A percentile compares a stretch with the other conserved stretches of the same genome.
Evolutionary conservation across 2,329 filamentous ascomycete species (phyloP).

Genomic region (Verticillium zaregamsianum): DNA sequence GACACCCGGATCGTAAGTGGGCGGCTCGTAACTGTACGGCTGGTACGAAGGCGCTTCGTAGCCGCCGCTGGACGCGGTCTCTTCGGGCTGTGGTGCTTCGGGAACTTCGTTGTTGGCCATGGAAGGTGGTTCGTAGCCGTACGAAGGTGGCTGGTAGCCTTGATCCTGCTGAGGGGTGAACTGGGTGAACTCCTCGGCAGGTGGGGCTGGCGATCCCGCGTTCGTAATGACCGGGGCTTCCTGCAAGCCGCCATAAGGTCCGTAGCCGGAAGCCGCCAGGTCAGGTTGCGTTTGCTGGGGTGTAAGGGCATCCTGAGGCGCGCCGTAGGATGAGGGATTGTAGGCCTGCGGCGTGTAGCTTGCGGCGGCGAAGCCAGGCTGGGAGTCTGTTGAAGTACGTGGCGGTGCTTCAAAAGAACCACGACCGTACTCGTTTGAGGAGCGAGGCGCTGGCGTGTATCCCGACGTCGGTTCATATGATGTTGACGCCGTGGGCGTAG

Average conservation of each 20-base stretch:
- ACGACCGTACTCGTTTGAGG: constrained; percentile 13
- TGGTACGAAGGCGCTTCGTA: constrained; percentile 63
- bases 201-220: background rate
- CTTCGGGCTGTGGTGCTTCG: constrained; percentile 19
- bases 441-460: constrained; percentile 16
- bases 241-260: constrained; percentile 12
- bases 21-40: constrained; percentile 54
- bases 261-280: constrained; percentile 8
- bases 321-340: constrained; percentile 9
- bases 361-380: constrained; percentile 19
- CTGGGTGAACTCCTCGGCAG: constrained; percentile 8
- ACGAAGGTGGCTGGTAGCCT: constrained; percentile 41
- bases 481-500: constrained; percentile 18
- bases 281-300: background rate
- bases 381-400: constrained; percentile 38
- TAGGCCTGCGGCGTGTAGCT: constrained; percentile 31
- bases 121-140: constrained; percentile 48
- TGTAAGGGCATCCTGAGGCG: background rate
- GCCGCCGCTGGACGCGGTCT: constrained; percentile 29
- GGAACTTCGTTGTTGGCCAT: constrained; percentile 25
- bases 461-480: constrained; percentile 17
- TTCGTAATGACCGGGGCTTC: background rate
- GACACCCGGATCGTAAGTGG: constrained; percentile 50
- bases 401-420: constrained; percentile 16
- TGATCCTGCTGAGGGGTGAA: background rate